phyloP scores from a whole-genome alignment of 768 basidiomycete species.

The Leccinum subgranulosum region DNA sequence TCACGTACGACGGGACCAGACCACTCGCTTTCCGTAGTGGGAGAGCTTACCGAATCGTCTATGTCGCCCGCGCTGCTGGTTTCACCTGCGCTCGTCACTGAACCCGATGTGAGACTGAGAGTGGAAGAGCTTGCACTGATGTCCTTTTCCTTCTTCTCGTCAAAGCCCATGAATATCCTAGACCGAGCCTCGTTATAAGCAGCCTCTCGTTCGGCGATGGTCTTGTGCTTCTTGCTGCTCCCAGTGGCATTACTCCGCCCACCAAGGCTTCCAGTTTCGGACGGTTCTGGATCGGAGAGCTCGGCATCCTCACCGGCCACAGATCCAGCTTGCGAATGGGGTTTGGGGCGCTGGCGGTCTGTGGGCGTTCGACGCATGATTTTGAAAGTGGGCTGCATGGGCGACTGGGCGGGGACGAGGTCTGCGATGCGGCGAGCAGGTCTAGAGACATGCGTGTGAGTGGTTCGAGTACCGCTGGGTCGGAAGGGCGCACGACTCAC shows the following conservation, averaged over 20 bases:
- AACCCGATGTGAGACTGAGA: conserved; percentile 66
- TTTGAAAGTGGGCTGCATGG: conserved; percentile 76
- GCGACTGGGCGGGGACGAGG: conserved; percentile 71
- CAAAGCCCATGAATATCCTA: conserved; percentile 82
- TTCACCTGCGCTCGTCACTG: conserved; percentile 53
- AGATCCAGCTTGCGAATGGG: conserved; percentile 71
- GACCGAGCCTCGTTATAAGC: conserved; percentile 87
- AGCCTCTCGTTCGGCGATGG: conserved; percentile 82
- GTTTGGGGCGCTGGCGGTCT: conserved; percentile 53
- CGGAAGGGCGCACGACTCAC: conserved; percentile 43
- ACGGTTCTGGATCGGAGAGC: conserved; percentile 74
- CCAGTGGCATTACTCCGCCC: conserved; percentile 64
- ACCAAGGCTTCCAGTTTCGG: conserved; percentile 75
- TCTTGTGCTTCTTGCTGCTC: conserved; percentile 66
- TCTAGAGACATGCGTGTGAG: conserved; percentile 38
- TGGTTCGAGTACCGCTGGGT: background rate
- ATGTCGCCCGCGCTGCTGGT: conserved; percentile 61
- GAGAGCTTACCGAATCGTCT: conserved; percentile 68
- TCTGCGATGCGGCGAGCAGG: conserved; percentile 69
- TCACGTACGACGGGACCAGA: conserved; percentile 58
- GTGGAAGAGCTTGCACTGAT: conserved; percentile 77
- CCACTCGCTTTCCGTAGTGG: conserved; percentile 81
- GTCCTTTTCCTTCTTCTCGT: conserved; percentile 70
- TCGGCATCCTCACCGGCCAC: conserved; percentile 74
- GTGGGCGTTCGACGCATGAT: conserved; percentile 71